phyloP scores from a whole-genome alignment of 768 basidiomycete genomes.

The Austroboletus eburneus region DNA sequence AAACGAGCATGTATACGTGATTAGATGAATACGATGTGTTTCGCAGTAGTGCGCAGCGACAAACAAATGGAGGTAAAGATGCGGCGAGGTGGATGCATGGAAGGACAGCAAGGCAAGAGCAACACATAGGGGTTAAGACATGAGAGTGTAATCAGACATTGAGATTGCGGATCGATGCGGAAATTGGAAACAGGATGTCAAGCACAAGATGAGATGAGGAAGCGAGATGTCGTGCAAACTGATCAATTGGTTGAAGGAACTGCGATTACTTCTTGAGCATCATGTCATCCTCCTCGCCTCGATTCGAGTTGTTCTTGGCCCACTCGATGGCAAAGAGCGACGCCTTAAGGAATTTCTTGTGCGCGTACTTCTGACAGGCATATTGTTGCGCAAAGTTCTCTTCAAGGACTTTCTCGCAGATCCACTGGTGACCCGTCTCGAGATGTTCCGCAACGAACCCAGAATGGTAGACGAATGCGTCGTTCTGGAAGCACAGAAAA shows the following conservation, averaged over 20 bases:
- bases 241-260: conserved; percentile 9
- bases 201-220: conserved; percentile 29
- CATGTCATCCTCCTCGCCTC: conserved; percentile 29
- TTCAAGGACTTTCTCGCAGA: conserved; percentile 80
- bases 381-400: conserved; percentile 78
- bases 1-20: conserved; percentile 33
- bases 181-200: conserved; percentile 34
- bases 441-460: conserved; percentile 88
- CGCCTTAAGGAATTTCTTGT: conserved; percentile 97
- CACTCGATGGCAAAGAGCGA: conserved; percentile 73
- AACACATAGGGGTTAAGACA: conserved; percentile 35
- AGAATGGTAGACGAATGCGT: conserved; percentile 89
- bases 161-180: conserved; percentile 34
- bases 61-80: conserved; percentile 20
- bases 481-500: conserved; percentile 54
- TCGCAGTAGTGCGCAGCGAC: conserved; percentile 31
- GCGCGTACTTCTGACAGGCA: conserved; percentile 93
- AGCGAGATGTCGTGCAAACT: conserved; percentile 22
- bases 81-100: conserved; percentile 30
- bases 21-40: conserved; percentile 34
- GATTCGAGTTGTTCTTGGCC: conserved; percentile 51
- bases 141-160: conserved; percentile 37
- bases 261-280: conserved; percentile 29
- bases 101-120: conserved; percentile 35
- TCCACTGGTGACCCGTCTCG: conserved; percentile 69